Evolutionary conservation across 164 flowering plant genomes (phyloP).

Genomic region (Umbellularia californica): DNA sequence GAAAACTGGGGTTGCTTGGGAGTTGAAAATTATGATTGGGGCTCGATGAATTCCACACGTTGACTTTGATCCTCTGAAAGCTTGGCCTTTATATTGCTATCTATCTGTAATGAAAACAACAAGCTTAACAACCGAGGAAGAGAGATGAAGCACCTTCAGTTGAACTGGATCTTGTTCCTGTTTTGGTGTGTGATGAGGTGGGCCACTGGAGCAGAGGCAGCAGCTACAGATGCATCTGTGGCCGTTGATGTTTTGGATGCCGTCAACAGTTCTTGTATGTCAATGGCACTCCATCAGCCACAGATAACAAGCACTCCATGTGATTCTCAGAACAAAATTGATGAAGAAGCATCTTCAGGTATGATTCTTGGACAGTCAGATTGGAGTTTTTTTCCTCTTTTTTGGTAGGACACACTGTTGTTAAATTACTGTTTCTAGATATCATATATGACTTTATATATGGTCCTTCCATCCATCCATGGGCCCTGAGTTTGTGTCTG

Average conservation of each 20-base stretch:
- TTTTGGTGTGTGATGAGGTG: neutral
- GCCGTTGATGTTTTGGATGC: neutral
- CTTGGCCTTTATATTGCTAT: no score
- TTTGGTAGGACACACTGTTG: no score
- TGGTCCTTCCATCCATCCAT: no score
- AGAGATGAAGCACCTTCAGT: neutral
- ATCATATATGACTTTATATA: no score
- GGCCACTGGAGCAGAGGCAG: neutral
- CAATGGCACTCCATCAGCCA: neutral
- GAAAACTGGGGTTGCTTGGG: no score
- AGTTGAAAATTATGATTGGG: no score
- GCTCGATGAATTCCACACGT: no score
- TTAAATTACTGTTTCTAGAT: neutral
- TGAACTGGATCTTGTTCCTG: neutral
- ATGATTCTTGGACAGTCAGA: neutral
- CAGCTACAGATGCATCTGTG: neutral
- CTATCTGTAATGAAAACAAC: no score
- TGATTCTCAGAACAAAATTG: neutral
- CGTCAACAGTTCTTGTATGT: neutral
- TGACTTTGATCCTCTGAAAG: no score
- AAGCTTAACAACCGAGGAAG: neutral
- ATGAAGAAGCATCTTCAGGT: neutral
- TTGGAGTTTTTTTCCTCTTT: no score
- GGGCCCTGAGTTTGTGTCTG: no score
- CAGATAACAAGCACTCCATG: neutral